phyloP scores from a whole-genome alignment of 148 eudicot species.

The Diospyros kaki region DNA sequence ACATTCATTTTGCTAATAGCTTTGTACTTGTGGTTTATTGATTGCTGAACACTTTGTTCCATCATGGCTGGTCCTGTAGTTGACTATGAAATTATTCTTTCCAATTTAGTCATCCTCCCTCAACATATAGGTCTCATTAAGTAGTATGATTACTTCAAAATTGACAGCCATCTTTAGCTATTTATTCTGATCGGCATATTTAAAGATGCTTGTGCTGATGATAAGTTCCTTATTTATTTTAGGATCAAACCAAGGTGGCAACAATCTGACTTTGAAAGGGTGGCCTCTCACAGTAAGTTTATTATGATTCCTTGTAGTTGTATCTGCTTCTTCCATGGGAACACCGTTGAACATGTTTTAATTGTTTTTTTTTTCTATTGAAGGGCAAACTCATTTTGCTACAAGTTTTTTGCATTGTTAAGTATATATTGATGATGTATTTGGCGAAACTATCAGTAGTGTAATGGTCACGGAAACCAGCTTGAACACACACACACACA shows the following conservation, averaged over 20 bases:
- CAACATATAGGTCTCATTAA: no score
- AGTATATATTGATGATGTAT: no score
- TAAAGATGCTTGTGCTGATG: constrained; percentile 15
- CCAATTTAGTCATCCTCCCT: no score
- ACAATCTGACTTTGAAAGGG: constrained; percentile 68
- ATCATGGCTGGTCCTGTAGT: no score
- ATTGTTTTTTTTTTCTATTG: no score
- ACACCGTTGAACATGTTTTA: background rate
- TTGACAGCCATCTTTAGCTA: background rate
- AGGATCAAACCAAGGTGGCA: constrained; percentile 65
- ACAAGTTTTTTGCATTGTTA: background rate
- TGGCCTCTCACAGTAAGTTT: constrained; percentile 79
- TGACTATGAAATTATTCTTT: no score
- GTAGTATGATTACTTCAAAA: no score
- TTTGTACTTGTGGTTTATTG: no score
- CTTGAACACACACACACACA: background rate
- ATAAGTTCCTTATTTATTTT: constrained; percentile 22
- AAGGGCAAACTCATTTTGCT: no score
- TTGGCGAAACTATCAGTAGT: background rate
- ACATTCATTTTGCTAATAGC: no score
- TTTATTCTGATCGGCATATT: background rate
- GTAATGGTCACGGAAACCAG: background rate
- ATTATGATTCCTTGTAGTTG: background rate
- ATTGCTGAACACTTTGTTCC: no score
- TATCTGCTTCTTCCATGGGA: background rate